Conservation (phyloP, 1,284 basidiomycete genomes). For the Irpex sp. region DNA sequence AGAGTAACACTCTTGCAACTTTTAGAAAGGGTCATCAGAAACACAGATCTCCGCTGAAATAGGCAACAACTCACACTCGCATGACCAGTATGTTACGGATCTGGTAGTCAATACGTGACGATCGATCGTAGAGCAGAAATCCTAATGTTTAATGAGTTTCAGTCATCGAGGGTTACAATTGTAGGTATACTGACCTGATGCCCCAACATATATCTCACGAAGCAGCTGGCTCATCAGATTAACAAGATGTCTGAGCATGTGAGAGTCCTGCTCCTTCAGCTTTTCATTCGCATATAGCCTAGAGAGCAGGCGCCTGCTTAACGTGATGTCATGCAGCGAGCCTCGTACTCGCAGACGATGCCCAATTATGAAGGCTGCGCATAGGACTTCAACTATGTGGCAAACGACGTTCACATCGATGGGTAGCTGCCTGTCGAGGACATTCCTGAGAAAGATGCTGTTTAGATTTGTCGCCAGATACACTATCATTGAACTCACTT, state of each 20-base stretch:
- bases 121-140: background rate
- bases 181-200: background rate
- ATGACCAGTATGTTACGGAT: background rate
- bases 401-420: conserved; percentile 54
- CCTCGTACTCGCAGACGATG: conserved; percentile 28
- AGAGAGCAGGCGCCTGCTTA: conserved; percentile 57
- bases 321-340: conserved; percentile 48
- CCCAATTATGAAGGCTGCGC: conserved; percentile 44
- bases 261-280: background rate
- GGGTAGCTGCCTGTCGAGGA: conserved; percentile 39
- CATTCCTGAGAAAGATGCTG: conserved; percentile 40
- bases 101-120: background rate
- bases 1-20: conserved; percentile 44
- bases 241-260: background rate
- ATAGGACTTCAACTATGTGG: conserved; percentile 52
- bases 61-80: background rate
- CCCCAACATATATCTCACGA: background rate
- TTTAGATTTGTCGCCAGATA: background rate
- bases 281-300: conserved; percentile 24
- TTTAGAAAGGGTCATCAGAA: background rate
- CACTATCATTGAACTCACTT: conserved; percentile 19
- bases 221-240: background rate
- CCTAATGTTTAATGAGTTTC: background rate
- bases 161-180: background rate
- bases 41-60: background rate